These are phyloP conservation scores for Pseudozyma tsukubaensis DNA, from an alignment of 1,284 basidiomycete genomes.

Conservation along the genomic window DNA sequence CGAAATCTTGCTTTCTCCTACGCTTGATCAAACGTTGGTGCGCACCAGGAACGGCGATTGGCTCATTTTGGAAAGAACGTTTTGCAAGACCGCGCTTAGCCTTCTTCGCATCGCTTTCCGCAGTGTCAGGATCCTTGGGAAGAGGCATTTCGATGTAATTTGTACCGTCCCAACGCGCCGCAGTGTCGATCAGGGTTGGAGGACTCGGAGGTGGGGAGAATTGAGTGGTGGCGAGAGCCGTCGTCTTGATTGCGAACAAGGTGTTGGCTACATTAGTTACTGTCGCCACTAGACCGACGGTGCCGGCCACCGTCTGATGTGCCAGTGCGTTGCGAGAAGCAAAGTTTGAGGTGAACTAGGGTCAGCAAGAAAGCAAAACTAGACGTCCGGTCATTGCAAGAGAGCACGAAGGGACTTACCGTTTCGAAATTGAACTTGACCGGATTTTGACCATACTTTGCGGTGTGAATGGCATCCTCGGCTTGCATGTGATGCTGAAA, in stretches of 20 bases:
- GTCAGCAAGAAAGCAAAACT: not conserved
- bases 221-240: conserved; percentile 19
- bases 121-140: conserved; percentile 10
- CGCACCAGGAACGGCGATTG: not conserved
- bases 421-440: conserved; percentile 36
- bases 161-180: conserved; percentile 26
- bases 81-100: conserved; percentile 6
- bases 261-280: conserved; percentile 33
- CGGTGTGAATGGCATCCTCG: conserved; percentile 25
- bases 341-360: not conserved
- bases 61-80: conserved; percentile 2
- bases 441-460: conserved; percentile 22
- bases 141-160: conserved; percentile 15
- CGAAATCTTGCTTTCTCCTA: not conserved
- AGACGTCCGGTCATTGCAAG: not conserved
- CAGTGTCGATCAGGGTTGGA: conserved; percentile 35
- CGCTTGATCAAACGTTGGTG: conserved; percentile 18
- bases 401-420: conserved; percentile 10
- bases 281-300: conserved; percentile 22
- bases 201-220: conserved; percentile 33
- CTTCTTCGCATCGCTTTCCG: not conserved
- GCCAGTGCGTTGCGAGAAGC: not conserved
- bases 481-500: conserved; percentile 13
- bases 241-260: conserved; percentile 33
- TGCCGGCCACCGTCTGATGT: conserved; percentile 12